These are phyloP conservation scores for Rubia yunnanensis DNA, from an alignment of 257 asterid species.

Conservation along the genomic window DNA sequence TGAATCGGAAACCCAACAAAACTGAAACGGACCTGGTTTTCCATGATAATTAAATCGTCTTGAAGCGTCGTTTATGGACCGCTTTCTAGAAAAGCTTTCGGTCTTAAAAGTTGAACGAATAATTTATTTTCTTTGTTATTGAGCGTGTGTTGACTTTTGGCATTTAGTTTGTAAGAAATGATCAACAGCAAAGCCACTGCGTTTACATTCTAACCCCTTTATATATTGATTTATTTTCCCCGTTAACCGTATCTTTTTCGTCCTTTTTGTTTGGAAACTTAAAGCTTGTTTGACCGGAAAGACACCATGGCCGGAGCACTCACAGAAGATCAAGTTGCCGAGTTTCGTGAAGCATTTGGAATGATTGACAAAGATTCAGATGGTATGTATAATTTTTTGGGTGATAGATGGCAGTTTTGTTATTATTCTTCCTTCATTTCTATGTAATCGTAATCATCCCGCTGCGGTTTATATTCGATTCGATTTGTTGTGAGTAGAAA, in stretches of 20 bases:
- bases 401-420: too few relatives aligned
- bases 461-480: too few relatives aligned
- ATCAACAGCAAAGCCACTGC: neutral
- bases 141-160: slow-evolving; percentile 10
- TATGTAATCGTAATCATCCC: too few relatives aligned
- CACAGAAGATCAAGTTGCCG: slow-evolving; percentile 24
- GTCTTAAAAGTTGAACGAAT: slow-evolving; percentile 15
- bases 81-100: slow-evolving; percentile 4
- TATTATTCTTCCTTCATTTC: neutral
- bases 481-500: too few relatives aligned
- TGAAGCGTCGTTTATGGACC: slow-evolving; percentile 14
- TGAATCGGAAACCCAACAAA: neutral
- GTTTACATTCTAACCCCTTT: neutral
- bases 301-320: slow-evolving; percentile 19
- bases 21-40: neutral
- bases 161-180: neutral
- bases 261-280: neutral
- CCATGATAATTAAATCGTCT: neutral
- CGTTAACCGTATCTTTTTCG: neutral
- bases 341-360: slow-evolving; percentile 25
- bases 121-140: neutral
- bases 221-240: neutral
- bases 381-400: too few relatives aligned
- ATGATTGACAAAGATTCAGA: slow-evolving; percentile 24
- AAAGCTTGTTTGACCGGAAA: neutral